A percentile compares a stretch with the other conserved stretches of the same genome.
Evolutionary conservation across 2,329 filamentous ascomycete genomes (phyloP).

Genomic region (Scedosporium apiospermum): DNA sequence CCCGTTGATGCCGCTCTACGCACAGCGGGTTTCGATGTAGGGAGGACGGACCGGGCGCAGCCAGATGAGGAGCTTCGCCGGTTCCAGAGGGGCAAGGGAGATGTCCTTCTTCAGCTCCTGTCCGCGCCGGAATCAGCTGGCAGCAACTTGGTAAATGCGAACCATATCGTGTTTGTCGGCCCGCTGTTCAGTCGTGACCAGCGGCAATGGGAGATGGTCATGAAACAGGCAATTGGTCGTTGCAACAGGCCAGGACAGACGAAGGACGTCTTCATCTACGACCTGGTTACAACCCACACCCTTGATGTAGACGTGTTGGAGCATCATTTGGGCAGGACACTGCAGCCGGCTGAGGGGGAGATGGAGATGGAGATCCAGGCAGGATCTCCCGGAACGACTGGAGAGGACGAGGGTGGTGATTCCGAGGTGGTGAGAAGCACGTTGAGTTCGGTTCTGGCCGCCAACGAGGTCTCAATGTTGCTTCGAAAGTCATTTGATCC

Average conservation of each 20-base stretch:
- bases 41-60: slow-evolving; percentile 5
- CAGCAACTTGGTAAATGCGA: slow-evolving; percentile 29
- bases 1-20: slow-evolving; percentile 16
- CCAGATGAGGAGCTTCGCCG: not conserved
- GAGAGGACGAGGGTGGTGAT: not conserved
- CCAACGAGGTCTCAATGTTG: not conserved
- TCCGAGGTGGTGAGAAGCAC: not conserved
- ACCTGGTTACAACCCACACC: slow-evolving; percentile 26
- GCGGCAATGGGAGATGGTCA: slow-evolving; percentile 22
- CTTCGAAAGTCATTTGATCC: not conserved
- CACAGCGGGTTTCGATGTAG: not conserved
- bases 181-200: slow-evolving; percentile 21
- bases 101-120: slow-evolving; percentile 27
- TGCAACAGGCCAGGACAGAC: slow-evolving; percentile 29
- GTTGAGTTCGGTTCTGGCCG: not conserved
- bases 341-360: not conserved
- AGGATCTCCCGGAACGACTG: not conserved
- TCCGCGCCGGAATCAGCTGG: slow-evolving; percentile 29
- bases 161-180: slow-evolving; percentile 30
- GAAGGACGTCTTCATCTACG: slow-evolving; percentile 26
- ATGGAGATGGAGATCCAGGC: not conserved
- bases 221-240: slow-evolving; percentile 30
- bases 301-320: slow-evolving; percentile 30
- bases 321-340: slow-evolving; percentile 9
- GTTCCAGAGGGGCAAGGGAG: slow-evolving; percentile 6